Evolutionary conservation across 805 yeast genomes (phyloP).

Genomic region (Huiozyma naganishii): DNA sequence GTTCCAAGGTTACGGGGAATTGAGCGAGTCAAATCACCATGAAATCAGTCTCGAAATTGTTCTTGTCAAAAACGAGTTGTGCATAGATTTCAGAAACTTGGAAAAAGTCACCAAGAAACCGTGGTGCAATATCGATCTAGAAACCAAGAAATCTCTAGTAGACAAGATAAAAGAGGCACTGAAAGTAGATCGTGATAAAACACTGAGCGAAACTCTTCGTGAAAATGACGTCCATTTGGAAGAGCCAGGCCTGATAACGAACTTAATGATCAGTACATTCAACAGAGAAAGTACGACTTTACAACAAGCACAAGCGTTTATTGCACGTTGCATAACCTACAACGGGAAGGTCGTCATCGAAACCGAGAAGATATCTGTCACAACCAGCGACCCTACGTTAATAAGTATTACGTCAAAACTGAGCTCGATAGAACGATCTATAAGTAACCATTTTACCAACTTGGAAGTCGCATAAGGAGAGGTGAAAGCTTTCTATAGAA

Average conservation of each 20-base stretch:
- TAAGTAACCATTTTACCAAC: slow-evolving; percentile 9
- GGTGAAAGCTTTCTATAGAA: background rate
- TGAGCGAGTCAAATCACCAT: slow-evolving; percentile 27
- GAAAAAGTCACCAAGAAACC: slow-evolving; percentile 44
- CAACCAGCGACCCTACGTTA: slow-evolving; percentile 58
- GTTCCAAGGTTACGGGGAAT: slow-evolving; percentile 27
- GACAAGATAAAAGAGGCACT: slow-evolving; percentile 49
- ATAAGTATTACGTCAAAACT: slow-evolving; percentile 53
- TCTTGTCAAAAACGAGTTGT: slow-evolving; percentile 50
- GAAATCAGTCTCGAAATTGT: slow-evolving; percentile 44
- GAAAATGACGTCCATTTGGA: slow-evolving; percentile 29
- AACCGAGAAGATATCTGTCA: slow-evolving; percentile 45
- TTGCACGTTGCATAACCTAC: slow-evolving; percentile 55
- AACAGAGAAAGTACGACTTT: slow-evolving; percentile 25
- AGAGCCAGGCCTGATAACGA: slow-evolving; percentile 25
- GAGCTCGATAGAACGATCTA: slow-evolving; percentile 39
- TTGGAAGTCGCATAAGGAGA: background rate
- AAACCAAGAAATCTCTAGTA: slow-evolving; percentile 40
- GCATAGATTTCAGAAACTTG: slow-evolving; percentile 47
- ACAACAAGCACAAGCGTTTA: slow-evolving; percentile 38
- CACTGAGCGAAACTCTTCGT: slow-evolving; percentile 31
- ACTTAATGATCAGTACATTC: slow-evolving; percentile 28
- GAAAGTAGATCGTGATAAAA: slow-evolving; percentile 33
- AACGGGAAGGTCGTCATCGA: slow-evolving; percentile 51
- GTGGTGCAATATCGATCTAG: slow-evolving; percentile 45